phyloP scores from a whole-genome alignment of 2,329 filamentous ascomycete genomes.

The Zymoseptoria passerinii region DNA sequence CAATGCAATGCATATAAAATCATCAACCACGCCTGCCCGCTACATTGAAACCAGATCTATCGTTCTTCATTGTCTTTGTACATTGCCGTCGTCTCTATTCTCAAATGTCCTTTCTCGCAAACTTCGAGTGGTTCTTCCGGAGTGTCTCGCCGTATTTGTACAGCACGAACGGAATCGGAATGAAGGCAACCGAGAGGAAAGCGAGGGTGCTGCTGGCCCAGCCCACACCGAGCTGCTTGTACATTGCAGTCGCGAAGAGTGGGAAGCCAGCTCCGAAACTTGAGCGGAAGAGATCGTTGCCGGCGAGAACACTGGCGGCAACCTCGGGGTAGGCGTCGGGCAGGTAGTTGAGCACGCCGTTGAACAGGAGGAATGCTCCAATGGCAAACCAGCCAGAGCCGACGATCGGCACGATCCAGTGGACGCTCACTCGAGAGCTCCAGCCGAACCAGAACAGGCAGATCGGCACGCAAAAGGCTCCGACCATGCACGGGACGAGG shows the following conservation, averaged over 20 bases:
- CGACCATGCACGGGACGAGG: constrained; percentile 32
- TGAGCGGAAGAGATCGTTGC: constrained; percentile 37
- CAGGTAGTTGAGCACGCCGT: constrained; percentile 40
- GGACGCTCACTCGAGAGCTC: constrained; percentile 25
- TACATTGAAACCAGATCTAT: neutral
- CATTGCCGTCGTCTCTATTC: neutral
- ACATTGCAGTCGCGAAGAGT: constrained; percentile 35
- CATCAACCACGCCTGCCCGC: neutral
- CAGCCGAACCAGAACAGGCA: constrained; percentile 41
- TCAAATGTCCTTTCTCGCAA: constrained; percentile 36
- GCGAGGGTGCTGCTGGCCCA: constrained; percentile 37
- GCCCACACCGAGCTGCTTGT: constrained; percentile 31
- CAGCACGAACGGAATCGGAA: constrained; percentile 40
- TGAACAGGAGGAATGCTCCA: constrained; percentile 41
- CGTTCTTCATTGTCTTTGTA: neutral
- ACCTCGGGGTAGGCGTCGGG: constrained; percentile 37
- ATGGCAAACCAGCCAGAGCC: constrained; percentile 29
- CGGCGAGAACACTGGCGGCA: constrained; percentile 37
- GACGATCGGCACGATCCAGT: constrained; percentile 37
- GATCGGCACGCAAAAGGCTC: constrained; percentile 34
- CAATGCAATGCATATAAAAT: neutral
- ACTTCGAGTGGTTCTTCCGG: constrained; percentile 33
- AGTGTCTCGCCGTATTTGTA: constrained; percentile 26
- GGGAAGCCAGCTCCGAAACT: constrained; percentile 36
- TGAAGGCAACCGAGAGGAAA: constrained; percentile 37